These are phyloP conservation scores for Wallacemonas collosoma DNA, from an alignment of 208 protist species.

Conservation along the genomic window DNA sequence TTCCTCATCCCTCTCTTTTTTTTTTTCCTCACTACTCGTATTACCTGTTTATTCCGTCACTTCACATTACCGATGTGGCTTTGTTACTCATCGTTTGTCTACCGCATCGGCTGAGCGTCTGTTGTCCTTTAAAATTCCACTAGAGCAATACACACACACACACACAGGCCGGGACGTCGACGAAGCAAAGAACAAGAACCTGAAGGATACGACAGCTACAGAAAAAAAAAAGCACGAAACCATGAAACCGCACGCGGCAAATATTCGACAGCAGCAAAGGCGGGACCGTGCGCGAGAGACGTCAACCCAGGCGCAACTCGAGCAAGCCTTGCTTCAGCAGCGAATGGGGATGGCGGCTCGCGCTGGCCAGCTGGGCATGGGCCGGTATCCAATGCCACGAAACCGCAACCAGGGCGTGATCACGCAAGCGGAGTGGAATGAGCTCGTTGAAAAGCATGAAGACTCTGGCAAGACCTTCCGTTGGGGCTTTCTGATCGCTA, in stretches of 20 bases:
- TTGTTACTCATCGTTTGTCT: no score
- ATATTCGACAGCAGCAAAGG: conserved; percentile 78
- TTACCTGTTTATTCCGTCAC: no score
- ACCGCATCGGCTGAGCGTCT: no score
- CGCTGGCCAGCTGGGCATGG: conserved; percentile 22
- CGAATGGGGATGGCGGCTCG: background rate
- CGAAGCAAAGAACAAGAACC: no score
- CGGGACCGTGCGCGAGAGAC: conserved; percentile 59
- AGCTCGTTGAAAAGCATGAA: conserved; percentile 71
- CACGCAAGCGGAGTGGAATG: conserved; percentile 77
- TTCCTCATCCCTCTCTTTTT: no score
- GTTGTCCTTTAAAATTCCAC: no score
- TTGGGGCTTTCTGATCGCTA: conserved; percentile 53
- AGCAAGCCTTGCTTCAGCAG: conserved; percentile 26
- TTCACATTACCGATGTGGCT: no score
- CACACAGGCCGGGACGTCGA: no score
- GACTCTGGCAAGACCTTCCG: conserved; percentile 78
- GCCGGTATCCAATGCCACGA: conserved; percentile 27
- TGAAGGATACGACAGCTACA: background rate
- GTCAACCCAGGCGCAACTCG: conserved; percentile 41
- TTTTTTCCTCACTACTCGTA: no score
- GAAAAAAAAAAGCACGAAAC: background rate
- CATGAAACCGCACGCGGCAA: conserved; percentile 76
- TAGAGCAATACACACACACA: no score
- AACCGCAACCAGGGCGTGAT: conserved; percentile 78